Conservation (phyloP, 2,329 filamentous ascomycete species). For the Exserohilum turcica region DNA sequence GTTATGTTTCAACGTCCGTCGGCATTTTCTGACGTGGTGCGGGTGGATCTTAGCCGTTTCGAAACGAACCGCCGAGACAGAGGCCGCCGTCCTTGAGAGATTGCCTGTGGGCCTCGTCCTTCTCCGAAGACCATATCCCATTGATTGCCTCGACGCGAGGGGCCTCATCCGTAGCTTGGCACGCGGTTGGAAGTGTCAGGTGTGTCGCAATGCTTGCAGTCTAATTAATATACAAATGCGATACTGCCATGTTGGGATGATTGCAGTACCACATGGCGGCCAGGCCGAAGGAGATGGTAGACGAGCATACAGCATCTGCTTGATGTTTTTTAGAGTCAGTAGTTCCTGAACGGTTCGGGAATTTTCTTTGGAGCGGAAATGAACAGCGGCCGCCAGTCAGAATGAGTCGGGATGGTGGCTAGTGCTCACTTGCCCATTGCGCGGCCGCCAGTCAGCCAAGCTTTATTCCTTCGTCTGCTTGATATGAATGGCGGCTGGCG, state of each 20-base stretch:
- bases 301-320: no score
- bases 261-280: no score
- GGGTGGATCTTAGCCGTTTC: constrained; percentile 23
- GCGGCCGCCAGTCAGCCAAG: background rate
- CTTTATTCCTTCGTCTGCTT: background rate
- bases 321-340: no score
- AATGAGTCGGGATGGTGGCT: no score
- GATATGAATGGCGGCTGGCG: background rate
- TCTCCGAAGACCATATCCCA: constrained; percentile 4
- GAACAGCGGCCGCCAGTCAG: no score
- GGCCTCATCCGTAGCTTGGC: background rate
- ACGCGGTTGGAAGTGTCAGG: background rate
- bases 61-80: constrained; percentile 28
- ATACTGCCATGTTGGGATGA: background rate
- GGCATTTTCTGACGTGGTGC: constrained; percentile 20
- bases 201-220: background rate
- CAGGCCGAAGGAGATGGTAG: background rate
- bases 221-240: no score
- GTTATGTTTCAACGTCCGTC: constrained; percentile 13
- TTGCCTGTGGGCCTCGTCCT: constrained; percentile 9
- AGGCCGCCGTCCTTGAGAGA: constrained; percentile 6
- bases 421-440: background rate
- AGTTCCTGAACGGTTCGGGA: background rate
- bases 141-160: background rate
- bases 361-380: background rate